phyloP scores from a whole-genome alignment of 1,284 basidiomycete species.

The Heterobasidion parviporum region DNA sequence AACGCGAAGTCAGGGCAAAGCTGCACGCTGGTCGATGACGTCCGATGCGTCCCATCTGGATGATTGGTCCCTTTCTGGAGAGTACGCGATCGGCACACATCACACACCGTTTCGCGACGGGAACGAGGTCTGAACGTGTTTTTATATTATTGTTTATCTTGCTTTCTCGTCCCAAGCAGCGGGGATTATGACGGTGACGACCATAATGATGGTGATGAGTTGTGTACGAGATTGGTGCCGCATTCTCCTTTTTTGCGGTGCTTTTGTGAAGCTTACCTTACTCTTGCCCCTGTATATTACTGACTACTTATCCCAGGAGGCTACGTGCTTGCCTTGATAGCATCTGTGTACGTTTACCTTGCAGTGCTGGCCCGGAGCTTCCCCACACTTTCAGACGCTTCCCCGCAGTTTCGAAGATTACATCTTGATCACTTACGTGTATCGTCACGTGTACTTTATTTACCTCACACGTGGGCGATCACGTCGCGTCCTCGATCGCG shows the following conservation, averaged over 20 bases:
- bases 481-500: too few species aligned
- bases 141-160: neutral
- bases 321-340: neutral
- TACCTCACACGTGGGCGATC: too few species aligned
- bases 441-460: too few species aligned
- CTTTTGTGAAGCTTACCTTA: neutral
- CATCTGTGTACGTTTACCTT: neutral
- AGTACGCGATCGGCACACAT: conserved; percentile 10
- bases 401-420: too few species aligned
- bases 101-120: conserved; percentile 8
- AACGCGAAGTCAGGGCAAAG: neutral
- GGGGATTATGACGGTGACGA: too few species aligned
- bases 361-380: neutral
- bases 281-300: neutral
- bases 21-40: conserved; percentile 1
- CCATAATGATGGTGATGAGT: neutral
- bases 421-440: too few species aligned
- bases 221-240: neutral
- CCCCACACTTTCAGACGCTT: neutral
- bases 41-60: neutral
- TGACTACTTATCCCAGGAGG: neutral
- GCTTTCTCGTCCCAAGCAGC: neutral
- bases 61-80: conserved; percentile 4
- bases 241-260: neutral
- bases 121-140: neutral